Evolutionary conservation across 1,139 yeast genomes (phyloP), one percentile per base, ranked within the genome.

Genomic region (Yamadazyma atlantica): DNA sequence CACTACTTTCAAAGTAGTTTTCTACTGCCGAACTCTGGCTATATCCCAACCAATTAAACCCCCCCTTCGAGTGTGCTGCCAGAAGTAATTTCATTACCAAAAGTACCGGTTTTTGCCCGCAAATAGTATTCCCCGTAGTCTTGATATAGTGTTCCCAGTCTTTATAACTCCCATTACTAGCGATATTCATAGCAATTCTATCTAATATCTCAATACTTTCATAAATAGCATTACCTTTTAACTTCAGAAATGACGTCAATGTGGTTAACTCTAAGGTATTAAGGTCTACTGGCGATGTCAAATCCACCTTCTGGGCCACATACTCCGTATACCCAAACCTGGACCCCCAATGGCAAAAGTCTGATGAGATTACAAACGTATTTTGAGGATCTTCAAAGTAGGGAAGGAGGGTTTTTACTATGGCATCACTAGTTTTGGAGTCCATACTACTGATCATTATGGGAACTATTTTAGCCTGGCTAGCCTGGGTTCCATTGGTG

Each of bases 291-390:
- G 24, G 4, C 8, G n/a, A 22, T 15, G 16, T 29, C 2, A 33
- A 51, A 19, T 41, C 51, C 14, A 40, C 48, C 36, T 38, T 57
- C 53, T 36, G 57, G 34, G 44, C 66, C 40, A 80, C 67, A 53
- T 85, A 85, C 26, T 73, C 69, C 2, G 83, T 81, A 55, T 83
- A 89, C 10, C 80, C 82, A 54, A 89, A 88, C 33, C 95, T 64
- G 4, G 73, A 53, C 1, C 97, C 97, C 98, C 98, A 92, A 55
- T 92, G 98, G 56, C 97, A 90, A 54, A 92, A 94, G 62, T 92
- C 99, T 1, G 95, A 80, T 53, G 95, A 85, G 4, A 92, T 72
- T 18, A 87, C 78, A 60, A 92, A 85, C 1, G 88, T 81, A 53
- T 81, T 84, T 25, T 63, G 62, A 17, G 73, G 71, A 49, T 83